A percentile compares a stretch with the other conserved stretches of the same genome.
phyloP scores from a whole-genome alignment of 805 yeast genomes.

The Zygosaccharomyces kombuchaensis region DNA sequence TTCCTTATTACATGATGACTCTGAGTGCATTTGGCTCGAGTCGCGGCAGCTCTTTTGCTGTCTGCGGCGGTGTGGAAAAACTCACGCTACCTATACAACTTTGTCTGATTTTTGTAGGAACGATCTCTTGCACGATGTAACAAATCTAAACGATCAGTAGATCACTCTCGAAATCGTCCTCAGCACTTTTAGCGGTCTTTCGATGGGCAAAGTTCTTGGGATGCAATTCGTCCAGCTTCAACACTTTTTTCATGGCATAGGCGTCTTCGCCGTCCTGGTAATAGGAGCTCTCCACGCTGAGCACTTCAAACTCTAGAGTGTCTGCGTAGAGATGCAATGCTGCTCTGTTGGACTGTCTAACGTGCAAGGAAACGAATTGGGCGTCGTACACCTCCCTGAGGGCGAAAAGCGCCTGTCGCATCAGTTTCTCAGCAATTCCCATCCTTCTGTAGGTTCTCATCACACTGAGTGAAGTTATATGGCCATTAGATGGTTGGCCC shows the following conservation, averaged over 20 bases:
- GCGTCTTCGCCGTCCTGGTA: slow-evolving; percentile 98
- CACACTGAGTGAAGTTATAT: slow-evolving; percentile 88
- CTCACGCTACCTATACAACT: slow-evolving; percentile 85
- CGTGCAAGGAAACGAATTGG: slow-evolving; percentile 83
- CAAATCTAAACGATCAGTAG: slow-evolving; percentile 31
- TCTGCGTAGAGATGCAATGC: slow-evolving; percentile 89
- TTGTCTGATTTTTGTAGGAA: slow-evolving; percentile 6
- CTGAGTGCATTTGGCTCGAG: slow-evolving; percentile 99
- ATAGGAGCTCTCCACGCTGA: slow-evolving; percentile 78
- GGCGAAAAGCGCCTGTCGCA: slow-evolving; percentile 79
- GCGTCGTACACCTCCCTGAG: slow-evolving; percentile 79
- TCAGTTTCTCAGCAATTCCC: slow-evolving; percentile 89
- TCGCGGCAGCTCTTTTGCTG: slow-evolving; percentile 35
- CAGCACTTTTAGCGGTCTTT: slow-evolving; percentile 32
- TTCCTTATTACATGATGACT: slow-evolving; percentile 64
- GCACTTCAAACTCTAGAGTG: slow-evolving; percentile 76
- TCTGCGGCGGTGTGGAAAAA: slow-evolving; percentile 95
- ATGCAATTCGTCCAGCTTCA: slow-evolving; percentile 54
- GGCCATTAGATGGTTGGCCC: slow-evolving; percentile 81
- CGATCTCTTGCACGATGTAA: slow-evolving; percentile 21
- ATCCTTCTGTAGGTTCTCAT: slow-evolving; percentile 93
- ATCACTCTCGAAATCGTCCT: slow-evolving; percentile 54
- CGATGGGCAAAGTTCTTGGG: slow-evolving; percentile 52
- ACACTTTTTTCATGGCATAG: slow-evolving; percentile 79
- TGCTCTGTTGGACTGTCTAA: slow-evolving; percentile 87